Percentiles rank a stretch among this genome's conserved stretches.
phyloP scores from a whole-genome alignment of 2,329 filamentous ascomycete species.

The Delphinella strobiligena region DNA sequence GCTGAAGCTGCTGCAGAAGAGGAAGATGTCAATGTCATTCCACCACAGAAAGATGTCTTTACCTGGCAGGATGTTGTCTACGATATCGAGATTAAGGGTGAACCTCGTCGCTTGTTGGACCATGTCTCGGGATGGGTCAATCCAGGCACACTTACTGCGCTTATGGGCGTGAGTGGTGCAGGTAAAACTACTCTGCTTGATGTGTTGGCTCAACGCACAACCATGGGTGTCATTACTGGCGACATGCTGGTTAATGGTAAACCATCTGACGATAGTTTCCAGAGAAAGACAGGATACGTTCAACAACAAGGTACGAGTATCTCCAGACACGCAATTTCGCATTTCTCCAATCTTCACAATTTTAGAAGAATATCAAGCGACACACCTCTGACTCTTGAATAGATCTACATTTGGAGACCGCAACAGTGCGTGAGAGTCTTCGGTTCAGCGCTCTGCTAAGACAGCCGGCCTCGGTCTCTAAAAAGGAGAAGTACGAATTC shows the following conservation, averaged over 20 bases:
- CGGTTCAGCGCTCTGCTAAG: constrained; percentile 46
- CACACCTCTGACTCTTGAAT: constrained; percentile 22
- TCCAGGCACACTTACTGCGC: constrained; percentile 41
- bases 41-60: constrained; percentile 30
- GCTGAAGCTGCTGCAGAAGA: constrained; percentile 12
- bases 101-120: constrained; percentile 40
- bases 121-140: constrained; percentile 44
- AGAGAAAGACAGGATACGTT: constrained; percentile 54
- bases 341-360: too few relatives aligned
- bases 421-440: constrained; percentile 44
- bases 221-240: constrained; percentile 51
- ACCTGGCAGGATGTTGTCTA: constrained; percentile 45
- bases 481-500: constrained; percentile 48
- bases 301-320: constrained; percentile 52
- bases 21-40: constrained; percentile 25
- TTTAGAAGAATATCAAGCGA: not conserved
- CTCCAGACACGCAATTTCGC: too few relatives aligned
- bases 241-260: constrained; percentile 55
- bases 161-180: constrained; percentile 43
- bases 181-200: constrained; percentile 52
- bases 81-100: constrained; percentile 40
- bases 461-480: constrained; percentile 42
- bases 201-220: constrained; percentile 42
- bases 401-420: constrained; percentile 45
- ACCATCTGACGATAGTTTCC: constrained; percentile 45